Evolutionary conservation across 2,329 filamentous ascomycete genomes (phyloP).

Genomic region (Bipolaris bicolor): DNA sequence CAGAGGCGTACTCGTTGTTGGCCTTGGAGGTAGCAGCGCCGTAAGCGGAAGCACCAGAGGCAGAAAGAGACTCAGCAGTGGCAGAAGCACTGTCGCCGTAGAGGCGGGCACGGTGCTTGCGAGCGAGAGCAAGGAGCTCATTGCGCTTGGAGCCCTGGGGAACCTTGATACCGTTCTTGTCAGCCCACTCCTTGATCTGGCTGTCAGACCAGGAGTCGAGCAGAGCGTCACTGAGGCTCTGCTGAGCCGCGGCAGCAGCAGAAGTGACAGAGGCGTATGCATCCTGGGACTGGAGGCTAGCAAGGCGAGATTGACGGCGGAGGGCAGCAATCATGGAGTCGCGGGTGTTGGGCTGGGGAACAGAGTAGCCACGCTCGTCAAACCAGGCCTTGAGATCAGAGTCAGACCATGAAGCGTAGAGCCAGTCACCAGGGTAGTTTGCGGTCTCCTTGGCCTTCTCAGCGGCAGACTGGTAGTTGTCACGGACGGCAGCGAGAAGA

Average conservation of each 20-base stretch:
- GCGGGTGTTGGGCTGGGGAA: slow-evolving; percentile 80
- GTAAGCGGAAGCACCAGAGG: slow-evolving; percentile 60
- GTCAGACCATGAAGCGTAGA: slow-evolving; percentile 89
- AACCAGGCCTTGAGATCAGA: slow-evolving; percentile 95
- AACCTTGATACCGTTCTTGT: slow-evolving; percentile 87
- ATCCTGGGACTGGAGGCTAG: slow-evolving; percentile 71
- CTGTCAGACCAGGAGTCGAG: slow-evolving; percentile 90
- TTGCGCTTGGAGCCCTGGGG: slow-evolving; percentile 91
- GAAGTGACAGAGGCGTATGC: slow-evolving; percentile 53
- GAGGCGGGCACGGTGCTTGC: slow-evolving; percentile 80
- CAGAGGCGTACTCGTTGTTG: slow-evolving; percentile 44
- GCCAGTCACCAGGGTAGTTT: slow-evolving; percentile 92
- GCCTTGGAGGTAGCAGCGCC: slow-evolving; percentile 55
- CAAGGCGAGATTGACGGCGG: slow-evolving; percentile 86
- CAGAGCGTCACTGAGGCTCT: slow-evolving; percentile 78
- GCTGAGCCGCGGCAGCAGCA: slow-evolving; percentile 65
- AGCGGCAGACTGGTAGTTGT: slow-evolving; percentile 79
- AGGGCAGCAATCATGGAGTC: slow-evolving; percentile 89
- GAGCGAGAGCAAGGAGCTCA: slow-evolving; percentile 86
- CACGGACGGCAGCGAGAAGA: slow-evolving; percentile 76
- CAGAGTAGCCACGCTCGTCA: slow-evolving; percentile 83
- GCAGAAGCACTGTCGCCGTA: slow-evolving; percentile 66
- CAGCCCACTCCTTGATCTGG: slow-evolving; percentile 88
- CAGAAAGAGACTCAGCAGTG: slow-evolving; percentile 42
- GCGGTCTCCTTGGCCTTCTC: slow-evolving; percentile 77